Evolutionary conservation across 1,284 basidiomycete genomes (phyloP).

Genomic region (Taiwanofungus camphoratus): DNA sequence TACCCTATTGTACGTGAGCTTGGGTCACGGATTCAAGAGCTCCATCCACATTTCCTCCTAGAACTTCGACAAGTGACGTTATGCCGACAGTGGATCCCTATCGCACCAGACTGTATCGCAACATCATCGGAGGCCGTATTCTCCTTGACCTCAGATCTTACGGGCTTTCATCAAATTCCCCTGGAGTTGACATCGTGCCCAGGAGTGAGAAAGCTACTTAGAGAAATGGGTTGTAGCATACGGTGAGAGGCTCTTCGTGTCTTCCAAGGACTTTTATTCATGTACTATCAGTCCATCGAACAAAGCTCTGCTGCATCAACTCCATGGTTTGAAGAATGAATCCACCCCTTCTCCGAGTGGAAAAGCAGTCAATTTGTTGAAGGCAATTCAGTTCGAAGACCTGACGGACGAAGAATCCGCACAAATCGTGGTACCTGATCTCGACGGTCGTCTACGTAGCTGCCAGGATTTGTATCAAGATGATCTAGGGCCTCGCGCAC

Average conservation of each 20-base stretch:
- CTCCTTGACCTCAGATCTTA: background rate
- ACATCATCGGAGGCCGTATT: conserved; percentile 1
- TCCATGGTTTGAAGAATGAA: background rate
- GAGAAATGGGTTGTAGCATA: conserved; percentile 5
- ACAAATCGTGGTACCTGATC: conserved; percentile 9
- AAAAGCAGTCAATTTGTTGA: conserved; percentile 8
- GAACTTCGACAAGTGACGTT: background rate
- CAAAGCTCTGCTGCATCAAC: background rate
- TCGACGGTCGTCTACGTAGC: conserved; percentile 4
- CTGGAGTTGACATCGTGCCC: background rate
- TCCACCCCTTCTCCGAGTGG: background rate
- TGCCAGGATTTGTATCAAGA: conserved; percentile 10
- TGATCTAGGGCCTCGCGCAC: conserved; percentile 13
- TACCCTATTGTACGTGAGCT: conserved; percentile 9
- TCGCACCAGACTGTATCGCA: conserved; percentile 1
- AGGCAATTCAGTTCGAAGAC: conserved; percentile 4
- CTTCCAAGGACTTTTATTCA: background rate
- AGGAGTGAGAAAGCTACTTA: background rate
- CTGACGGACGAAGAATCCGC: conserved; percentile 5
- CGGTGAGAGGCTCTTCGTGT: conserved; percentile 1
- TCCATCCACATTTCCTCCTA: background rate
- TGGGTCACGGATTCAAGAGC: conserved; percentile 10
- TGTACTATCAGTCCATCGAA: conserved; percentile 6
- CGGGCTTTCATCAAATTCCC: conserved; percentile 6
- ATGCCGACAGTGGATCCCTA: conserved; percentile 8